phyloP scores from a whole-genome alignment of 176 grass and related monocot species.

The Rhynchospora breviuscula region DNA sequence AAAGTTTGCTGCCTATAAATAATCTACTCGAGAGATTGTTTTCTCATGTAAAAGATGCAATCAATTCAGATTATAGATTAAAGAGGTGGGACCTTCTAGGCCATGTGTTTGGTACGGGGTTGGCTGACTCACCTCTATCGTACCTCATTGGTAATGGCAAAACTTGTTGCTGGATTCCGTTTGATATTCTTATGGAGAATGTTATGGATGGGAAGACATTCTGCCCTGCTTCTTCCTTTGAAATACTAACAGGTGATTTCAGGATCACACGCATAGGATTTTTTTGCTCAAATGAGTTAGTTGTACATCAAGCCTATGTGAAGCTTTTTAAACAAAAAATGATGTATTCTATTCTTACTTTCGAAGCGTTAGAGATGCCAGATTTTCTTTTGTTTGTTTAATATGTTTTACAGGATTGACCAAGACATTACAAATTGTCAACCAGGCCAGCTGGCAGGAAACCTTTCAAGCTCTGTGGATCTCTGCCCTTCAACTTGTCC shows the following conservation, averaged over 20 bases:
- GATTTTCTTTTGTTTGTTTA: not conserved
- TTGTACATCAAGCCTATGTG: too few relatives aligned
- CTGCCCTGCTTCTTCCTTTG: slow-evolving; percentile 48
- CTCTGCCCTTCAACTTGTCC: slow-evolving; percentile 72
- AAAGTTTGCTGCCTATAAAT: slow-evolving; percentile 21
- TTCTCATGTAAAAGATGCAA: slow-evolving; percentile 40
- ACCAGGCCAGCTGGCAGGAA: slow-evolving; percentile 83
- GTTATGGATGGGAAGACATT: slow-evolving; percentile 53
- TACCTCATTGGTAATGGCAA: slow-evolving; percentile 36
- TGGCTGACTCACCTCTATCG: slow-evolving; percentile 32
- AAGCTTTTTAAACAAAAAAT: too few relatives aligned
- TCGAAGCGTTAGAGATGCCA: too few relatives aligned
- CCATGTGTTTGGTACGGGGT: slow-evolving; percentile 31
- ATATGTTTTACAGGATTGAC: slow-evolving; percentile 36
- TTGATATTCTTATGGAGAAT: slow-evolving; percentile 83
- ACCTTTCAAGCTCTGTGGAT: slow-evolving; percentile 95
- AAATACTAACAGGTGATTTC: slow-evolving; percentile 53
- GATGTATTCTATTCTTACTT: not conserved
- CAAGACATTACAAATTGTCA: slow-evolving; percentile 74
- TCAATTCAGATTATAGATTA: slow-evolving; percentile 19
- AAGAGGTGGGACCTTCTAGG: slow-evolving; percentile 38
- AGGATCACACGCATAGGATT: slow-evolving; percentile 30
- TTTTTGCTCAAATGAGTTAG: not conserved
- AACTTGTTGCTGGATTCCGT: slow-evolving; percentile 52
- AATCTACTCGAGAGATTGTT: slow-evolving; percentile 37